Evolutionary conservation across 2,329 filamentous ascomycete species (phyloP).

Genomic region (Ilyonectria mors-panacis): DNA sequence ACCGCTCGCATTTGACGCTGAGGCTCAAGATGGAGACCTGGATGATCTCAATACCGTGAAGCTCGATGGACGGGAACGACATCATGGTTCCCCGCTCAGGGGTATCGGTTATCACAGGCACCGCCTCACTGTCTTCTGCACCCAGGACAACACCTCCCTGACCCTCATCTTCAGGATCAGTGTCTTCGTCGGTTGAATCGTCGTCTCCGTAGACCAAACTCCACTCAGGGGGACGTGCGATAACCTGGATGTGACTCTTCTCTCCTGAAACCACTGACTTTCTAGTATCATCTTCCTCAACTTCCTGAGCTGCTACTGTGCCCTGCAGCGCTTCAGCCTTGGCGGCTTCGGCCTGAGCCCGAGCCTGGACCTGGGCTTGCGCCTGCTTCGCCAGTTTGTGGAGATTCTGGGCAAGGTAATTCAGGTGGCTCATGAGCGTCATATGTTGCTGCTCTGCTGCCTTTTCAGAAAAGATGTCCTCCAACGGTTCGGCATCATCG

Average conservation of each 20-base stretch:
- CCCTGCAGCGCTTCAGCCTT: constrained; percentile 38
- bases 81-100: constrained; percentile 81
- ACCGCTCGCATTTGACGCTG: constrained; percentile 83
- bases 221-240: constrained; percentile 87
- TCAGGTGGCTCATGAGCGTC: constrained; percentile 81
- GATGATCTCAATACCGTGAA: constrained; percentile 83
- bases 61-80: constrained; percentile 83
- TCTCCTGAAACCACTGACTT: constrained; percentile 55
- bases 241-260: constrained; percentile 77
- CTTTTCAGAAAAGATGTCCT: constrained; percentile 75
- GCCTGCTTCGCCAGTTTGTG: constrained; percentile 74
- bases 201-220: constrained; percentile 60
- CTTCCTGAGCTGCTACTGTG: constrained; percentile 29
- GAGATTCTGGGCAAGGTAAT: constrained; percentile 81
- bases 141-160: constrained; percentile 60
- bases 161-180: constrained; percentile 59
- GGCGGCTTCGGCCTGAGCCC: constrained; percentile 26
- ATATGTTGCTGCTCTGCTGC: constrained; percentile 70
- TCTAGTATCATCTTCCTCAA: constrained; percentile 24
- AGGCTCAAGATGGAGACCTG: constrained; percentile 78
- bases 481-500: constrained; percentile 72
- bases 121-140: constrained; percentile 44
- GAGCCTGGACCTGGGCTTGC: constrained; percentile 38
- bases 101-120: constrained; percentile 43
- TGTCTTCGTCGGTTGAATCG: constrained; percentile 64